Evolutionary conservation across 257 asterid species (phyloP).

Genomic region (Cinchona pubescens): DNA sequence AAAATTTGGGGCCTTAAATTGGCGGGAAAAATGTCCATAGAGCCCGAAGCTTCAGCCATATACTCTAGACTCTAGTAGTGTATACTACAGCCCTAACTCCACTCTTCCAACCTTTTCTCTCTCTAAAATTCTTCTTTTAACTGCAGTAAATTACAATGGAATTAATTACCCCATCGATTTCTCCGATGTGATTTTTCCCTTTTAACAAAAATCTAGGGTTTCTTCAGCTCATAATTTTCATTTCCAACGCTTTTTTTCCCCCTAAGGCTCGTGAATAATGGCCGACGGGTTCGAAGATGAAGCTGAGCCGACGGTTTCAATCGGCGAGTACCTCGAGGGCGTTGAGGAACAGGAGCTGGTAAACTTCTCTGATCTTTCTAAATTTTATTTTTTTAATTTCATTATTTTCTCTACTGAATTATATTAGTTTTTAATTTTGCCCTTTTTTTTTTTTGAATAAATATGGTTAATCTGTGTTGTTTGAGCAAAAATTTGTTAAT

Average conservation of each 20-base stretch:
- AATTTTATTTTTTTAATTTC: neutral
- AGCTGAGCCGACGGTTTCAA: slow-evolving; percentile 66
- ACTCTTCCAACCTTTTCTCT: neutral
- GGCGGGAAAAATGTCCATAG: slow-evolving; percentile 51
- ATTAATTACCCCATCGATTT: neutral
- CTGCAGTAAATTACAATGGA: neutral
- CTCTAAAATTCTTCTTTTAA: neutral
- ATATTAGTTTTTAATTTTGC: neutral
- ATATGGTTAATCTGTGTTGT: neutral
- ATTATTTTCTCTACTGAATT: neutral
- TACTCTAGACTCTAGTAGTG: no score
- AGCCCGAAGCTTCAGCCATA: slow-evolving; percentile 16
- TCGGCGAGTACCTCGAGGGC: slow-evolving; percentile 64
- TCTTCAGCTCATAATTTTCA: neutral
- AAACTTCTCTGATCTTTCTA: slow-evolving; percentile 1
- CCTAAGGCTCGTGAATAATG: slow-evolving; percentile 28
- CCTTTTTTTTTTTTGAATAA: neutral
- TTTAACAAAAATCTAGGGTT: slow-evolving; percentile 5
- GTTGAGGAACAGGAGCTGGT: slow-evolving; percentile 87
- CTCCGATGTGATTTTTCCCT: neutral
- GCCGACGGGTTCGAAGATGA: slow-evolving; percentile 67
- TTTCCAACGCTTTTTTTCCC: neutral
- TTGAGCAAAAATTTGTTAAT: neutral
- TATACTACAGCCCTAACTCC: slow-evolving; percentile 30
- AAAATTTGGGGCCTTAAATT: slow-evolving; percentile 23